Evolutionary conservation across 805 yeast genomes (phyloP).

Genomic region (Yarrowia bubula): DNA sequence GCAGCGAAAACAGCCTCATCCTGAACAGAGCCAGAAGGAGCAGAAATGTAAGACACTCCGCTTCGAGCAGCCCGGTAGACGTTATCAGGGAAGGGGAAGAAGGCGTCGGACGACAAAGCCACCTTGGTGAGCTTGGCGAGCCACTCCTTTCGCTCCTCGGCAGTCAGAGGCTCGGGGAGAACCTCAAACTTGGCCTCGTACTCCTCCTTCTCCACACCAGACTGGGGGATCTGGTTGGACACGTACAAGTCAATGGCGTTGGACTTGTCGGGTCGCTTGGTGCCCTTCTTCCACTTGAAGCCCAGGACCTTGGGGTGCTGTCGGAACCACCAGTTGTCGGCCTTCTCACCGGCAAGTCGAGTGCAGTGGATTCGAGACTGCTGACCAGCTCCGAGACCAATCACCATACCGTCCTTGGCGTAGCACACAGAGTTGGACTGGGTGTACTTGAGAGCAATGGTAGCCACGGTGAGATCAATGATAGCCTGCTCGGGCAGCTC

Average conservation of each 20-base stretch:
- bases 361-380: slow-evolving; percentile 99
- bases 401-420: slow-evolving; percentile 98
- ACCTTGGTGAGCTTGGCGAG: slow-evolving; percentile 73
- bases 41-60: slow-evolving; percentile 94
- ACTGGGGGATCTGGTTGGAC: slow-evolving; percentile 83
- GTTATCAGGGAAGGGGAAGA: slow-evolving; percentile 99
- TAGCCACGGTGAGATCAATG: slow-evolving; percentile 93
- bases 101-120: slow-evolving; percentile 94
- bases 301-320: slow-evolving; percentile 93
- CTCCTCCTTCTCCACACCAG: slow-evolving; percentile 90
- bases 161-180: slow-evolving; percentile 79
- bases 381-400: slow-evolving; percentile 99
- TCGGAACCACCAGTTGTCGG: slow-evolving; percentile 99
- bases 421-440: slow-evolving; percentile 98
- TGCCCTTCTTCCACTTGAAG: slow-evolving; percentile 97
- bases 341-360: slow-evolving; percentile 98
- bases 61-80: slow-evolving; percentile 96
- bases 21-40: slow-evolving; percentile 97
- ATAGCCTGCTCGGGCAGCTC: slow-evolving; percentile 86
- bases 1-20: slow-evolving; percentile 95
- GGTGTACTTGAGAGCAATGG: slow-evolving; percentile 94
- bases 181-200: slow-evolving; percentile 84
- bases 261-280: slow-evolving; percentile 97
- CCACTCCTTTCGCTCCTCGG: slow-evolving; percentile 87
- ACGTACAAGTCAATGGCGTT: slow-evolving; percentile 96